phyloP scores from a whole-genome alignment of 2,329 filamentous ascomycete species.

The Apiospora hydei region DNA sequence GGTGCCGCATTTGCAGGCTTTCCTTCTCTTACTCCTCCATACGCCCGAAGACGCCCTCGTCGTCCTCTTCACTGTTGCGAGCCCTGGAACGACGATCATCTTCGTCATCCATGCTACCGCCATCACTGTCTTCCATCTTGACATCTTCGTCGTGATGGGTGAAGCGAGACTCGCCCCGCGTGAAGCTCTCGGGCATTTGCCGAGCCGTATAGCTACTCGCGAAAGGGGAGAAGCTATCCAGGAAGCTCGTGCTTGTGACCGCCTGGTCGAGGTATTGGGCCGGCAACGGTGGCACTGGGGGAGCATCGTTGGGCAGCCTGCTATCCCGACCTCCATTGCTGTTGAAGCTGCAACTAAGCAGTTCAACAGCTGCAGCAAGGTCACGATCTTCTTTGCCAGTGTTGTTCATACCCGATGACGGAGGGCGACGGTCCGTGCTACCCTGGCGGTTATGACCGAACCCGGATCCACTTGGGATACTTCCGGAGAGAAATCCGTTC shows the following conservation, averaged over 20 bases:
- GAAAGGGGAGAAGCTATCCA: slow-evolving; percentile 61
- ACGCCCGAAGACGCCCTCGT: slow-evolving; percentile 92
- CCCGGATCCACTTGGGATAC: slow-evolving; percentile 57
- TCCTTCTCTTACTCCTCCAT: slow-evolving; percentile 80
- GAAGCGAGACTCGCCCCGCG: slow-evolving; percentile 56
- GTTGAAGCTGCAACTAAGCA: slow-evolving; percentile 90
- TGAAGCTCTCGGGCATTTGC: slow-evolving; percentile 69
- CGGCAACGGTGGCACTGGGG: slow-evolving; percentile 87
- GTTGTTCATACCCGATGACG: slow-evolving; percentile 78
- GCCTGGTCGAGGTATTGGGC: slow-evolving; percentile 76
- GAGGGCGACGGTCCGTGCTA: slow-evolving; percentile 78
- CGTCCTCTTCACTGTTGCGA: slow-evolving; percentile 80
- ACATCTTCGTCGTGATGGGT: slow-evolving; percentile 63
- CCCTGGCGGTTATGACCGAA: slow-evolving; percentile 72
- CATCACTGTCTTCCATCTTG: slow-evolving; percentile 72
- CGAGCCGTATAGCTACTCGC: slow-evolving; percentile 68
- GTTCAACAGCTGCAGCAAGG: slow-evolving; percentile 86
- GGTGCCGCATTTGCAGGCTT: slow-evolving; percentile 16
- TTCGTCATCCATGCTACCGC: slow-evolving; percentile 70
- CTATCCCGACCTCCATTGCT: slow-evolving; percentile 75
- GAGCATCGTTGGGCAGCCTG: slow-evolving; percentile 74
- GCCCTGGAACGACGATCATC: slow-evolving; percentile 65
- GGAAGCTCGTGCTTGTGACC: slow-evolving; percentile 66
- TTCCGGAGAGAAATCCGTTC: slow-evolving; percentile 59
- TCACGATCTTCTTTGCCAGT: slow-evolving; percentile 86